Percentiles rank a stretch among this genome's conserved stretches.
phyloP scores from a whole-genome alignment of 169 alveolate species.

The Plasmodium vivax region DNA sequence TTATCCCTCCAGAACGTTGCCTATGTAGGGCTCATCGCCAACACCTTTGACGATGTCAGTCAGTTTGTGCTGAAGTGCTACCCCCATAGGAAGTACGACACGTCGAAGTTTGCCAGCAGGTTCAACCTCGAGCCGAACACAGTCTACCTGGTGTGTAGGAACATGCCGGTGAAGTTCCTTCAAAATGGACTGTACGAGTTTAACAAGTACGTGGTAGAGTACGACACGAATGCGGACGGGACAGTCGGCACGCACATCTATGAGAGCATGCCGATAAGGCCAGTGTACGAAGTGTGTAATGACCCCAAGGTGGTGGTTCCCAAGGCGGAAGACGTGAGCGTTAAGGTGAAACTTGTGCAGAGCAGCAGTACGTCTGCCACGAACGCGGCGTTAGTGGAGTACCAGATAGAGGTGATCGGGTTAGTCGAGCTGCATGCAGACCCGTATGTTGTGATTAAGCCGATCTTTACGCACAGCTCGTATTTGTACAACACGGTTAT shows the following conservation, averaged over 20 bases:
- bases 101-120: background rate
- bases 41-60: constrained; percentile 13
- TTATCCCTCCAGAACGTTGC: background rate
- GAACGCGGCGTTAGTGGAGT: background rate
- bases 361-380: background rate
- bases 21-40: constrained; percentile 28
- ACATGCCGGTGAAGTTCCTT: background rate
- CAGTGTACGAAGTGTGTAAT: constrained; percentile 25
- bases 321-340: background rate
- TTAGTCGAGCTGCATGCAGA: background rate
- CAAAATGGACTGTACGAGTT: constrained; percentile 55
- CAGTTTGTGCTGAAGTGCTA: constrained; percentile 36
- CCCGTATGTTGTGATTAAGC: constrained; percentile 37
- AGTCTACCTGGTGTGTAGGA: constrained; percentile 43
- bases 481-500: constrained; percentile 3
- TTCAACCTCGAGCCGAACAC: constrained; percentile 23
- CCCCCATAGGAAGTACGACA: constrained; percentile 33
- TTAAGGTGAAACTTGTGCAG: background rate
- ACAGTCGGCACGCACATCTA: background rate
- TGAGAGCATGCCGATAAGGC: constrained; percentile 47
- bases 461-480: constrained; percentile 14
- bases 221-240: background rate
- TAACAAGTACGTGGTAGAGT: constrained; percentile 31
- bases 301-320: background rate
- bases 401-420: constrained; percentile 11